Evolutionary conservation across 2,329 filamentous ascomycete species (phyloP), one percentile per base, ranked within the genome.

Genomic region (Calonectria multiphialidica): DNA sequence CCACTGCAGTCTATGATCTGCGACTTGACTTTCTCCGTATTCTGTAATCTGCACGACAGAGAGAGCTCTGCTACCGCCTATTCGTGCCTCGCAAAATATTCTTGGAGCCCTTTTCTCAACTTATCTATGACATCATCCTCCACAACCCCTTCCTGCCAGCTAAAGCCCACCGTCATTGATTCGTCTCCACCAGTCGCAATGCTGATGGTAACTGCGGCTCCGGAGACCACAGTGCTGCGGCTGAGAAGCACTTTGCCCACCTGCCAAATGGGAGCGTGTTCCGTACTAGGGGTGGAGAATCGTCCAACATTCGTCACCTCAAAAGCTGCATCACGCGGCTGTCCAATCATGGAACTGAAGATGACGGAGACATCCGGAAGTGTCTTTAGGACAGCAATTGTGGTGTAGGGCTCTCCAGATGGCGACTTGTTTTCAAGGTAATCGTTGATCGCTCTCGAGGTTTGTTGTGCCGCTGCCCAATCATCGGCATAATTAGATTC

Each of bases 221-320:
- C 83, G 3, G 81, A 79, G 9, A 30, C 64, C 28, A 67, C 37
- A 23, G 64, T n/a, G 30, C 64, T 57, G 73, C 88, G 86, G 28
- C 85, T 86, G 67, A 88, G 88, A 5, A 85, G 71, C 76, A 87
- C 82, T 4, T 84, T 81, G 1, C 82, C 82, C 33, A 87, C 80
- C 21, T 71, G 75, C 75, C 75, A 77, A 13, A 30, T 3, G 25
- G 10, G 35, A 33, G 81, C 76, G 9, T 71, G 67, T 37, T 74
- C 15, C 16, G 71, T 72, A 18, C 44, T 61, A 2, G 62, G 47
- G 33, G 53, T 30, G 16, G 75, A 75, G 55, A 85, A 80, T 2
- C 83, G 76, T 0, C 87, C 87, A 5, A 88, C 66, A 75, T 87
- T 88, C 0, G 87, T 87, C 9, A 88, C 68, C 72, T 88, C 87